phyloP scores from a whole-genome alignment of 2,329 filamentous ascomycete genomes.

The Aspergillus fumigatus region DNA sequence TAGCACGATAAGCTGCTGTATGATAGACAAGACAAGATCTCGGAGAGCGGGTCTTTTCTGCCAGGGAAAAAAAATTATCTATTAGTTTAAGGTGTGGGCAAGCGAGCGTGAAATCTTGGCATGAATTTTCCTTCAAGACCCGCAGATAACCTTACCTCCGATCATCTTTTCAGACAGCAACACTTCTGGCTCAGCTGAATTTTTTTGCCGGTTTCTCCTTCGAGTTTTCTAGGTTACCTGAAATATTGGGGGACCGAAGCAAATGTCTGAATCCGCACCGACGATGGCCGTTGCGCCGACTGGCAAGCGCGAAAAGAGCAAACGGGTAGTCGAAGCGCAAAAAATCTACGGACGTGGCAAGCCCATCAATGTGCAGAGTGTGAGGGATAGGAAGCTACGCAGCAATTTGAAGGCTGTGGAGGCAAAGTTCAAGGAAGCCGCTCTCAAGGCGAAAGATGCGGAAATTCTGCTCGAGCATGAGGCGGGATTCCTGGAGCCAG shows the following conservation, averaged over 20 bases:
- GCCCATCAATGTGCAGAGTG: constrained; percentile 64
- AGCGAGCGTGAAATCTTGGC: constrained; percentile 37
- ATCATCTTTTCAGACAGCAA: background rate
- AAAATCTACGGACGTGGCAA: constrained; percentile 80
- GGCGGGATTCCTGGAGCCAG: constrained; percentile 79
- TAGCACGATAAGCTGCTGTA: background rate
- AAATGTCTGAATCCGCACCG: constrained; percentile 28
- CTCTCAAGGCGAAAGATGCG: constrained; percentile 83
- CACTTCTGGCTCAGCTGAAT: no score
- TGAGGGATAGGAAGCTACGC: constrained; percentile 87
- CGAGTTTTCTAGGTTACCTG: no score
- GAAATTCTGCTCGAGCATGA: constrained; percentile 90
- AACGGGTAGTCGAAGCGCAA: constrained; percentile 52
- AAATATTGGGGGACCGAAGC: background rate
- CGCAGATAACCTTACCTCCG: constrained; percentile 8
- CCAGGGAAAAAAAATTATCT: constrained; percentile 25
- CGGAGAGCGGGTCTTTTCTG: constrained; percentile 5
- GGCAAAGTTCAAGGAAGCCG: constrained; percentile 73
- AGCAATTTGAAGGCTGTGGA: constrained; percentile 75
- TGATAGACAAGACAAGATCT: background rate
- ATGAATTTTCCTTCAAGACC: constrained; percentile 28
- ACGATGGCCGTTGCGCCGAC: constrained; percentile 26
- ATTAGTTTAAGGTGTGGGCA: constrained; percentile 29
- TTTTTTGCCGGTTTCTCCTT: no score
- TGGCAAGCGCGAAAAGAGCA: constrained; percentile 37